A percentile compares a stretch with the other conserved stretches of the same genome.
Conservation (phyloP, 2,329 filamentous ascomycete species). For the Cladosporium sp. region DNA sequence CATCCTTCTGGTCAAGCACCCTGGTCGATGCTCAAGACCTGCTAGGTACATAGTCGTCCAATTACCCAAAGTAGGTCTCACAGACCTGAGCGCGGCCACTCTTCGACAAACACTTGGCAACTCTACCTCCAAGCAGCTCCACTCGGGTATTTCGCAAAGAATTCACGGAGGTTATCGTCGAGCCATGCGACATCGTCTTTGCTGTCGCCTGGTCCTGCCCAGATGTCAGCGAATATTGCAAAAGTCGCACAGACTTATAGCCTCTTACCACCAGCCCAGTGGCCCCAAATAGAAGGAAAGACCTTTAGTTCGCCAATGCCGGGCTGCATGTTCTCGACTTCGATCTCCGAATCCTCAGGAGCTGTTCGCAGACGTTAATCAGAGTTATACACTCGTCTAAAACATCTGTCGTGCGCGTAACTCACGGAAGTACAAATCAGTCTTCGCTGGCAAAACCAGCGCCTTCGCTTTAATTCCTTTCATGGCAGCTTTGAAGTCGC, state of each 20-base stretch:
- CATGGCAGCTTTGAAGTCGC: slow-evolving; percentile 50
- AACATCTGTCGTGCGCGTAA: slow-evolving; percentile 6
- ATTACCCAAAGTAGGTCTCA: too few relatives aligned
- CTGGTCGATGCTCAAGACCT: too few relatives aligned
- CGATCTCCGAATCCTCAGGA: slow-evolving; percentile 72
- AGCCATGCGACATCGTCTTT: slow-evolving; percentile 69
- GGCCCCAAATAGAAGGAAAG: slow-evolving; percentile 40
- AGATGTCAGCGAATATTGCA: not conserved
- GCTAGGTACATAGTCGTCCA: too few relatives aligned
- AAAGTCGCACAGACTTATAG: too few relatives aligned
- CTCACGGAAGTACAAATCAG: slow-evolving; percentile 73
- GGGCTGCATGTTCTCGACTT: slow-evolving; percentile 60
- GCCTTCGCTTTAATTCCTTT: slow-evolving; percentile 66
- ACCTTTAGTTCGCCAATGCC: slow-evolving; percentile 52
- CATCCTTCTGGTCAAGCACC: too few relatives aligned
- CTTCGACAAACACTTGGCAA: too few relatives aligned
- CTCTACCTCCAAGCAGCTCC: not conserved
- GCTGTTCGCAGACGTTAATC: slow-evolving; percentile 32
- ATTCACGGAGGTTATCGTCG: slow-evolving; percentile 55
- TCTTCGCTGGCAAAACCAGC: slow-evolving; percentile 66
- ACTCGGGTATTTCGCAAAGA: slow-evolving; percentile 38
- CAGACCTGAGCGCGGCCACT: too few relatives aligned
- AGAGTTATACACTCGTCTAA: too few relatives aligned
- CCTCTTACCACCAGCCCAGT: slow-evolving; percentile 48
- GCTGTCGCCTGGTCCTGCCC: slow-evolving; percentile 62